These are phyloP conservation scores for Phytophthora macrochlamydospora DNA, from an alignment of 352 stramenopile genomes.

Conservation along the genomic window DNA sequence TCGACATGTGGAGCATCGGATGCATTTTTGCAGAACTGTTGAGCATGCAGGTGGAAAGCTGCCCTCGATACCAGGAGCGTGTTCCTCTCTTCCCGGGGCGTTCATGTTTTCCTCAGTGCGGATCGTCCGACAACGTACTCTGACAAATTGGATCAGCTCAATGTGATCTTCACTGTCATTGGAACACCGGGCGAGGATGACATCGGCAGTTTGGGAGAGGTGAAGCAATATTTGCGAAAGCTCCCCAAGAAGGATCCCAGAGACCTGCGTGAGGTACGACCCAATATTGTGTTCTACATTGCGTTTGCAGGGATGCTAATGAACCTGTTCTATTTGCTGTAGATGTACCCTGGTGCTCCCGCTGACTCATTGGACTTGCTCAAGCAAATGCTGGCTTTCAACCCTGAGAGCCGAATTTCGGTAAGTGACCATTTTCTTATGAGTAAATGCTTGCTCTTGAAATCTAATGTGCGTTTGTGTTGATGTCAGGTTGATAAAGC, in stretches of 20 bases:
- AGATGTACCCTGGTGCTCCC: constrained; percentile 85
- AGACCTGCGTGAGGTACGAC: constrained; percentile 69
- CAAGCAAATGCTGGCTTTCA: constrained; percentile 86
- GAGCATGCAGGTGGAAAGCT: constrained; percentile 90
- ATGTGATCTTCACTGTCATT: constrained; percentile 96
- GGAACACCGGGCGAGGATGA: constrained; percentile 92
- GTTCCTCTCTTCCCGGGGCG: constrained; percentile 84
- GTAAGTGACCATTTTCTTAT: constrained; percentile 30
- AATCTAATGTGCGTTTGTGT: not conserved
- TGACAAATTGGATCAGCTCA: constrained; percentile 92
- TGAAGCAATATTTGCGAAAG: constrained; percentile 89
- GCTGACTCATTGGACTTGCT: constrained; percentile 85
- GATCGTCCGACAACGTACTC: constrained; percentile 85
- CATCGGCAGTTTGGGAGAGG: constrained; percentile 78
- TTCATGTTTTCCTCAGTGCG: constrained; percentile 88
- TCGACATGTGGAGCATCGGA: constrained; percentile 99
- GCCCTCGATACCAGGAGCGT: constrained; percentile 83
- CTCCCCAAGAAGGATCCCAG: constrained; percentile 82
- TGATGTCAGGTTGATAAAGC: constrained; percentile 75
- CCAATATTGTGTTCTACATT: not conserved
- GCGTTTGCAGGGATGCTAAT: too few species aligned
- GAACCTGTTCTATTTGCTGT: constrained; percentile 1
- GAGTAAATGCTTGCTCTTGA: not conserved
- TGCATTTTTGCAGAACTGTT: constrained; percentile 93
- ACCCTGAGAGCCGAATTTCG: constrained; percentile 83